Base-by-base conservation (phyloP, 1,284 basidiomycete genomes). In the Salmacisia buchloeana region DNA sequence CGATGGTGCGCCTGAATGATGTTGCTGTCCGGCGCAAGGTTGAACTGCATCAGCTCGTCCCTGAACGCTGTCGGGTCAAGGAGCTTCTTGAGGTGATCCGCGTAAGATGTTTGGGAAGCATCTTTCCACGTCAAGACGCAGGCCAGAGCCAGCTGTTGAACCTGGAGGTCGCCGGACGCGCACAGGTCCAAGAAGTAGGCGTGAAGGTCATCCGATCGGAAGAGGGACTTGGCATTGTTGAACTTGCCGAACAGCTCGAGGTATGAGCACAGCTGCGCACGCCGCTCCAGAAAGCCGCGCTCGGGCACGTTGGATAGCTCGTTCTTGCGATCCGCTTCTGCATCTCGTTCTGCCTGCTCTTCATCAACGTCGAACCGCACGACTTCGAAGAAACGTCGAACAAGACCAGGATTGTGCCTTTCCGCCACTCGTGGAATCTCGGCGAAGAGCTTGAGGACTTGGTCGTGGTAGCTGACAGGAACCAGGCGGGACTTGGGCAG, bases 211-310 rank as follows among this genome's bases (percentile, higher is more conserved):
- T 87, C 84, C 0, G 90, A 85, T 2, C 86, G 85, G 73, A 87
- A 86, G 1, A 96, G 83, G 0, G 91, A 90, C 80, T 92, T 94
- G 10, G 93, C 93, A 75, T 97, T 97, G 71, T 83, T 83, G 78
- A 99, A 91, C 78, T 92, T 94, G 63, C 89, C 85, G 77, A 97
- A 90, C 1, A 98, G 84, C 35, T 86, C 86, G 29, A 98, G 86
- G 81, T 83, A 31, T 92, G 85, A 83, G 15, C 62, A 71, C 38
- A 78, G 72, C 39, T 73, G 74, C 1, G 69, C 64, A 21, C 70
- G 69, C 12, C 72, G 63, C 33, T 73, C 69, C 54, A 64, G 64
- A 31, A 67, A 61, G 49, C 65, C 66, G 34, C 49, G 49, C 15
- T n/a, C 29, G 13, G 27, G 49, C 7, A n/a, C 10, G 6, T 43